Base-by-base conservation (phyloP, 768 basidiomycete species). In the Kwoniella sp. region DNA sequence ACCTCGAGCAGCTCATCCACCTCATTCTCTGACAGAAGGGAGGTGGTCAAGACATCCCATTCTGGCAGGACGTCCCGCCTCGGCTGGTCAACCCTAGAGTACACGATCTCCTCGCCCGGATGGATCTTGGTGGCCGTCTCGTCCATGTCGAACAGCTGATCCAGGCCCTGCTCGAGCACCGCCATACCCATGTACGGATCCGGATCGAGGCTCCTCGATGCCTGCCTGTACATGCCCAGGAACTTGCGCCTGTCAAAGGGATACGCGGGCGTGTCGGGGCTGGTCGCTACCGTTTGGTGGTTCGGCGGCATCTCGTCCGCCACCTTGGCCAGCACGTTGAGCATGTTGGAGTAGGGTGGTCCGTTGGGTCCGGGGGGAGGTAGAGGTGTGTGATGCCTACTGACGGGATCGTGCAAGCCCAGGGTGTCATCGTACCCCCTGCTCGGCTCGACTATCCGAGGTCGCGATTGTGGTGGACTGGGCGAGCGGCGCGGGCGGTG, bases 141-240 rank as follows among this genome's bases (percentile, higher is more conserved):
- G 12, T 43, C 29, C 9, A 4, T 22, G 3, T 43, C 23, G 11
- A 51, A 51, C 1, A 51, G 33, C 29, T 39, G 29, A 36, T 51
- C 50, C 15, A 51, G 20, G 3, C 50, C 50, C 34, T 51, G 25
- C 19, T 51, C 50, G 5, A 51, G 29, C 9, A 51, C 50, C 14
- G 39, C 50, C 41, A 51, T 37, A 15, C 50, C 50, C 39, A 43
- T 43, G 27, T 42, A 51, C 36, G 50, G 50, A 51, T 51, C 50
- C 20, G 50, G 50, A 34, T 51, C 50, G 10, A 51, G 40, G 3
- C 34, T 42, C 14, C 50, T 27, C n/a, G 34, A 27, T 9, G 50
- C 50, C 26, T 51, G 50, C 14, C 50, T 22, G 31, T 51, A 51
- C 40, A 51, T 42, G 14, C 32, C 29, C 7, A 51, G 29, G n/a